Evolutionary conservation across 208 protist species (phyloP).

Genomic region (Acanthamoeba triangularis): DNA sequence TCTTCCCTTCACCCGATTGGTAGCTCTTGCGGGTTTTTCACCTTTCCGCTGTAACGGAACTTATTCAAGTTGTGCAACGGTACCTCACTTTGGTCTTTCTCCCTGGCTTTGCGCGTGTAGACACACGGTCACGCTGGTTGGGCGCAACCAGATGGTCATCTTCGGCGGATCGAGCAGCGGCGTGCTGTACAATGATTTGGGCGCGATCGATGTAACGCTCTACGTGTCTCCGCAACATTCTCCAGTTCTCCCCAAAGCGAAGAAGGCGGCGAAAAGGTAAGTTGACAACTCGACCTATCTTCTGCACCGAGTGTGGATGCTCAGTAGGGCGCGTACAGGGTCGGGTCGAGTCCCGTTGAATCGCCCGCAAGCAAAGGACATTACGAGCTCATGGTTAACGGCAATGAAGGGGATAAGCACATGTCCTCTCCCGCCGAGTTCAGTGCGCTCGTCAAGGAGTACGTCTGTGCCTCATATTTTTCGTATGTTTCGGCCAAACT

Average conservation of each 20-base stretch:
- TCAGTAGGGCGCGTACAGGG: background rate
- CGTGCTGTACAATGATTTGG: constrained; percentile 55
- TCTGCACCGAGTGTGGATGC: background rate
- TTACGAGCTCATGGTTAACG: background rate
- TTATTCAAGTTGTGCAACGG: too few relatives aligned
- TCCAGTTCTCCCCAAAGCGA: background rate
- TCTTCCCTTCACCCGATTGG: background rate
- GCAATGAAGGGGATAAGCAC: background rate
- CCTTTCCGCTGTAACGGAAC: too few relatives aligned
- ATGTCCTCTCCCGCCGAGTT: constrained; percentile 35
- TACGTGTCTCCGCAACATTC: background rate
- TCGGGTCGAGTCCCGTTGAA: background rate
- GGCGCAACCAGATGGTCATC: background rate
- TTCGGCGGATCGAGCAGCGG: constrained; percentile 54
- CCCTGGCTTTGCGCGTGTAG: background rate
- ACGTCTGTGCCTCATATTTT: background rate
- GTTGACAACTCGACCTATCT: background rate
- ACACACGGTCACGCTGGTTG: constrained; percentile 30
- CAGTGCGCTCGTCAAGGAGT: constrained; percentile 14
- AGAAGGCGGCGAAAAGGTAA: background rate
- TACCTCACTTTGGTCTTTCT: too few relatives aligned
- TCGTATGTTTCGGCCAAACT: background rate
- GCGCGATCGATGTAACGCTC: constrained; percentile 16
- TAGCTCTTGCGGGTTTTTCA: too few relatives aligned
- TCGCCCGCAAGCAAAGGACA: background rate